A percentile compares a stretch with the other conserved stretches of the same genome.
These are phyloP conservation scores for Penicillium waksmanii DNA, from an alignment of 495 filamentous ascomycete genomes.

Conservation along the genomic window DNA sequence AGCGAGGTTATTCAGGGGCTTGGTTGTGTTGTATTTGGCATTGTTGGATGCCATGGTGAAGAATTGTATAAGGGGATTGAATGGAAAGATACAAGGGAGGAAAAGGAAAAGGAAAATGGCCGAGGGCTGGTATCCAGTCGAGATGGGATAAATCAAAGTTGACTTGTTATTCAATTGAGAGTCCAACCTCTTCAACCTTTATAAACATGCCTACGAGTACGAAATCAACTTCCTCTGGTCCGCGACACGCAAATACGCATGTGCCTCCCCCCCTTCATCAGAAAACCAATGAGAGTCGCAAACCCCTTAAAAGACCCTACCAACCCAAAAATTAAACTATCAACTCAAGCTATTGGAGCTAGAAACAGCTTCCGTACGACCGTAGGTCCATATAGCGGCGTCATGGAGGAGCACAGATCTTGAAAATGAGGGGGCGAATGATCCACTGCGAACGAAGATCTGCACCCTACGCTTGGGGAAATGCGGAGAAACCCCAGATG, in stretches of 20 bases:
- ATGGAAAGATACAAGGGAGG: neutral
- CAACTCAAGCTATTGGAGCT: conserved; percentile 1
- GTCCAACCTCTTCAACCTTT: too few species aligned
- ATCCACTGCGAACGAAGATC: conserved; percentile 1
- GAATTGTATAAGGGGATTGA: neutral
- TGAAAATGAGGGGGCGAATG: neutral
- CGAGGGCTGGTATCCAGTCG: too few species aligned
- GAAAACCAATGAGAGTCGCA: neutral
- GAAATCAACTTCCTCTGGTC: neutral
- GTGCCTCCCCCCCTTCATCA: neutral
- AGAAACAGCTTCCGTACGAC: conserved; percentile 2
- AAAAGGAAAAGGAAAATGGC: neutral
- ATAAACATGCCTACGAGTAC: neutral
- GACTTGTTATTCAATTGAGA: too few species aligned
- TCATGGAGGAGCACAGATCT: neutral
- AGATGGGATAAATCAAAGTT: too few species aligned
- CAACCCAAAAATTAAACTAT: neutral
- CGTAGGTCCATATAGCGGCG: neutral
- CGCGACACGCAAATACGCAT: neutral
- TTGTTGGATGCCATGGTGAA: conserved; percentile 4
- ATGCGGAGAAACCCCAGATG: conserved; percentile 3
- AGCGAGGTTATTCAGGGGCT: neutral
- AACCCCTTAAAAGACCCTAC: neutral
- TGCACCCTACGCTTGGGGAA: neutral
- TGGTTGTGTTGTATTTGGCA: neutral